These are phyloP conservation scores for Leccinum broughii DNA, from an alignment of 768 basidiomycete genomes.

Conservation along the genomic window DNA sequence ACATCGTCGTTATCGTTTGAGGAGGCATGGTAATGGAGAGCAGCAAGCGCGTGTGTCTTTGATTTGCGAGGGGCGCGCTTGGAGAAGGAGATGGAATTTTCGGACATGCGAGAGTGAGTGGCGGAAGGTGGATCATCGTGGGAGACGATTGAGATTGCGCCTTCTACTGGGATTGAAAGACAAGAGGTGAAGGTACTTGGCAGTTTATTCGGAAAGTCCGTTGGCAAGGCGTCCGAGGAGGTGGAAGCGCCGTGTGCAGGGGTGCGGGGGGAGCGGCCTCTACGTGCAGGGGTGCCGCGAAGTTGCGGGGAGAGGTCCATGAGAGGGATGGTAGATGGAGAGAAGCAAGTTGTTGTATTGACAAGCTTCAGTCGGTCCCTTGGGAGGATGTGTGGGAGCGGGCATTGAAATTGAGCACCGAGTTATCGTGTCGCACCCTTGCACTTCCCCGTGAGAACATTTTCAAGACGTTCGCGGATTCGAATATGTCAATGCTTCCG, in stretches of 20 bases:
- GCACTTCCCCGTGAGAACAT: slow-evolving; percentile 34
- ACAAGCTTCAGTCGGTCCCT: slow-evolving; percentile 16
- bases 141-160: slow-evolving; percentile 62
- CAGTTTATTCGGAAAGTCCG: slow-evolving; percentile 51
- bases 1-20: slow-evolving; percentile 54
- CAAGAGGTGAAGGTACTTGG: slow-evolving; percentile 59
- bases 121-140: slow-evolving; percentile 41
- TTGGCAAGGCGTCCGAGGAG: slow-evolving; percentile 44
- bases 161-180: slow-evolving; percentile 76
- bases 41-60: slow-evolving; percentile 84
- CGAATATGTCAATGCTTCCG: slow-evolving; percentile 34
- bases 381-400: slow-evolving; percentile 41
- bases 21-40: slow-evolving; percentile 66
- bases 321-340: slow-evolving; percentile 31
- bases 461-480: slow-evolving; percentile 35
- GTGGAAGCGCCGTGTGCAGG: slow-evolving; percentile 45
- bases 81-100: slow-evolving; percentile 44
- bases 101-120: slow-evolving; percentile 34
- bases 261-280: slow-evolving; percentile 62
- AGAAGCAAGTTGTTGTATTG: background rate
- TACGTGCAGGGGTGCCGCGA: slow-evolving; percentile 61
- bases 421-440: slow-evolving; percentile 39
- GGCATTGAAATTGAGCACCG: slow-evolving; percentile 41
- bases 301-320: slow-evolving; percentile 45
- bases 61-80: slow-evolving; percentile 85